phyloP scores from a whole-genome alignment of 352 stramenopile species.

The Pythium coloratum region DNA sequence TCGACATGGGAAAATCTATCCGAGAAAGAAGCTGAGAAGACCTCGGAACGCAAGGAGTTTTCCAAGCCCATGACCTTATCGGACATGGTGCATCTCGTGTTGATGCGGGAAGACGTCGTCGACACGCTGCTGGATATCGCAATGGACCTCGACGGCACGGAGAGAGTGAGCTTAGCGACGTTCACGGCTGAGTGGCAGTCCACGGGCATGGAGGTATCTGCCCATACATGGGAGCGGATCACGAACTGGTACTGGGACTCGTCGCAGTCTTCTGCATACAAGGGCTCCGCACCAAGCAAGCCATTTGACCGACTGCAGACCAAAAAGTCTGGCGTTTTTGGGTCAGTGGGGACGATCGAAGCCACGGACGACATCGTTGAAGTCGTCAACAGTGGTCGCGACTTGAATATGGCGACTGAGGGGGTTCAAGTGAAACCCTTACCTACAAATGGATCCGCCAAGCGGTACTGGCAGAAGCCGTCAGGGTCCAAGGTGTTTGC shows the following conservation, averaged over 20 bases:
- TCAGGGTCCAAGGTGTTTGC: constrained; percentile 10
- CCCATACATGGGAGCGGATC: constrained; percentile 42
- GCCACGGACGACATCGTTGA: constrained; percentile 37
- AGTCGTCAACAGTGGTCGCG: constrained; percentile 42
- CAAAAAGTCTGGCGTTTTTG: neutral
- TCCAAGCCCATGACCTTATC: constrained; percentile 38
- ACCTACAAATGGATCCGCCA: neutral
- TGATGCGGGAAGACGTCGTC: constrained; percentile 60
- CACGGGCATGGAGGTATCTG: constrained; percentile 36
- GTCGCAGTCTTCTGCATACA: neutral
- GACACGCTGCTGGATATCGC: constrained; percentile 58
- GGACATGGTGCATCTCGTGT: constrained; percentile 52
- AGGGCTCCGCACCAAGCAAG: constrained; percentile 6
- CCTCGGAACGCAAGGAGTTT: constrained; percentile 45
- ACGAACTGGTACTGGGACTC: constrained; percentile 66
- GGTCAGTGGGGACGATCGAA: constrained; percentile 1
- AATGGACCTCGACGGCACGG: constrained; percentile 41
- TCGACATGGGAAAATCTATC: constrained; percentile 62
- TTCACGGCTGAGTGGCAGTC: constrained; percentile 52
- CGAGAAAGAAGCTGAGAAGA: constrained; percentile 52
- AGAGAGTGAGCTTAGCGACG: constrained; percentile 33
- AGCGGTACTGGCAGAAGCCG: neutral
- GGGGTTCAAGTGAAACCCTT: constrained; percentile 11
- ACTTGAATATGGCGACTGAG: constrained; percentile 26
- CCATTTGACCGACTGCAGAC: constrained; percentile 17